Evolutionary conservation across 768 basidiomycete species (phyloP).

Genomic region (Hygrocybe punicea): DNA sequence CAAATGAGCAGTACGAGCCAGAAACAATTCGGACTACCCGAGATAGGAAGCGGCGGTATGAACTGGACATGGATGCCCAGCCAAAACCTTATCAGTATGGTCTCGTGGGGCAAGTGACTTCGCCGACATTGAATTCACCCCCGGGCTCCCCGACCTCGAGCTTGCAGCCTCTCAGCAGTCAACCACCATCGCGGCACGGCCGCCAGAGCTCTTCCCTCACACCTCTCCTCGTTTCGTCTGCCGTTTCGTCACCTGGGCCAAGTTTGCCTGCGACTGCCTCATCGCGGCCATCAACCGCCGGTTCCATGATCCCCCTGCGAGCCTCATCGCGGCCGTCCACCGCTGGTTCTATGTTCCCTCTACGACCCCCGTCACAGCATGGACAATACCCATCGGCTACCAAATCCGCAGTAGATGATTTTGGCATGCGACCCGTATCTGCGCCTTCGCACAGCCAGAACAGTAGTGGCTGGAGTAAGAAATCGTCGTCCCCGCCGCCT

Average conservation of each 20-base stretch:
- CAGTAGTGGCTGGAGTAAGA: conserved; percentile 19
- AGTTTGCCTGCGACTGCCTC: conserved; percentile 15
- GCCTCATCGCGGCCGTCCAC: conserved; percentile 16
- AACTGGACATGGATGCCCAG: conserved; percentile 32
- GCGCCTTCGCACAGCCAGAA: conserved; percentile 13
- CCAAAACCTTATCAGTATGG: conserved; percentile 65
- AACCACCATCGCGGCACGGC: conserved; percentile 20
- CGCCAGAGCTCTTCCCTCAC: conserved; percentile 25
- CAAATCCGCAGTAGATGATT: conserved; percentile 10
- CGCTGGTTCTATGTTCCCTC: conserved; percentile 11
- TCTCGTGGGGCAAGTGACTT: conserved; percentile 47
- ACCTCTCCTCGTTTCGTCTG: conserved; percentile 20
- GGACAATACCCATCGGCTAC: conserved; percentile 10
- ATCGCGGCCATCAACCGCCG: conserved; percentile 47
- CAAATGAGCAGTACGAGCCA: conserved; percentile 34
- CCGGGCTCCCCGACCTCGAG: conserved; percentile 32
- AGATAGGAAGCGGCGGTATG: conserved; percentile 25
- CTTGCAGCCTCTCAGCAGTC: conserved; percentile 7
- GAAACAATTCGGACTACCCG: conserved; percentile 18
- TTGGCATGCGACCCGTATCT: conserved; percentile 9
- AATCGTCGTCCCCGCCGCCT: conserved; percentile 1
- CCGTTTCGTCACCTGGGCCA: conserved; percentile 22
- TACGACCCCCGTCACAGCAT: conserved; percentile 18
- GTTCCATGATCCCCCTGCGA: conserved; percentile 38
- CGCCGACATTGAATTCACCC: conserved; percentile 34